These are phyloP conservation scores for Artemisia argyi DNA, from an alignment of 129 eudicot genomes.

Conservation along the genomic window DNA sequence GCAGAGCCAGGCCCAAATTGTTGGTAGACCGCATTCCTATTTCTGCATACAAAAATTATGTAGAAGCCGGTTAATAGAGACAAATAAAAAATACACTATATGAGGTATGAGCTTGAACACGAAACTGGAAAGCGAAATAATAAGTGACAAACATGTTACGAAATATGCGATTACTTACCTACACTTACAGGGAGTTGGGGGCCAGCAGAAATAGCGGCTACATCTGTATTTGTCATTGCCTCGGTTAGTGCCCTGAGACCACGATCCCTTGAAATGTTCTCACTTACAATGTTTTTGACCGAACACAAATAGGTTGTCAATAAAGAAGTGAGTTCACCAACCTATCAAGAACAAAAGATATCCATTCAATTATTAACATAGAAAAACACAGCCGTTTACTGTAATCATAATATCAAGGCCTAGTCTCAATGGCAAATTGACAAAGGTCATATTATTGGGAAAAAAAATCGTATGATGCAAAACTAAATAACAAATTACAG, in stretches of 20 bases:
- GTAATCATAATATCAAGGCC: constrained; percentile 1
- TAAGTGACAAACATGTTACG: no score
- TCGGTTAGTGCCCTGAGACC: constrained; percentile 97
- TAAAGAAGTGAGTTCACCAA: constrained; percentile 91
- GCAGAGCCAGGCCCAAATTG: no score
- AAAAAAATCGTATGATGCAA: background rate
- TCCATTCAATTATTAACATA: background rate
- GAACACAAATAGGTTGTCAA: constrained; percentile 96
- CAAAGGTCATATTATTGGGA: background rate
- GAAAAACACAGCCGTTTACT: background rate
- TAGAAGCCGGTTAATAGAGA: no score
- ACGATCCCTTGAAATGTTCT: constrained; percentile 90
- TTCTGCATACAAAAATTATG: no score
- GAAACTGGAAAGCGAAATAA: no score
- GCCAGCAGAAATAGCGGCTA: no score
- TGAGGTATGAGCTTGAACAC: no score
- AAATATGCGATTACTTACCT: no score
- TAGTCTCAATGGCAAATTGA: background rate
- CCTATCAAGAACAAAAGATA: constrained; percentile 46
- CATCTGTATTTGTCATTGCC: constrained; percentile 48
- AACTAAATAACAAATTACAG: constrained; percentile 5
- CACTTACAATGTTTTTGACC: constrained; percentile 78
- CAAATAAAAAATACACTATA: no score
- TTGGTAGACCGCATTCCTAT: no score
- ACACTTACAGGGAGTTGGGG: no score